A percentile compares a stretch with the other conserved stretches of the same genome.
These are phyloP conservation scores for Heimioporus sp. DNA, from an alignment of 768 basidiomycete genomes.

Conservation along the genomic window DNA sequence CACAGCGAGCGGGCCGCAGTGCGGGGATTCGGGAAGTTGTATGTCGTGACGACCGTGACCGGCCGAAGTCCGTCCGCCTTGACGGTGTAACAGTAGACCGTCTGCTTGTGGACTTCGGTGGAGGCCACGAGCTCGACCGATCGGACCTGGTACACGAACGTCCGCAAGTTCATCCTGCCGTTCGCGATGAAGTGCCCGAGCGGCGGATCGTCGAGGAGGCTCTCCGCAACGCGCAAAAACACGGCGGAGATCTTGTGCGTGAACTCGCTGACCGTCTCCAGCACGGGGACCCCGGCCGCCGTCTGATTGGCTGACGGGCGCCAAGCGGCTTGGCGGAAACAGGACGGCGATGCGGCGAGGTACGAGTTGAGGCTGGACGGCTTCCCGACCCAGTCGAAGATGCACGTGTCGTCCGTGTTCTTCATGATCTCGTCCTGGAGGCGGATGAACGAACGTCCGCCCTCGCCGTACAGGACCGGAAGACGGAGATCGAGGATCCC, in stretches of 20 bases:
- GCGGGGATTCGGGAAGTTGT: slow-evolving; percentile 5
- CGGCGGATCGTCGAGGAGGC: slow-evolving; percentile 20
- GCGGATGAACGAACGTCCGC: slow-evolving; percentile 20
- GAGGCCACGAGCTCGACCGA: slow-evolving; percentile 9
- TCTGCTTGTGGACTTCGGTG: slow-evolving; percentile 8
- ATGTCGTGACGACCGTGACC: slow-evolving; percentile 12
- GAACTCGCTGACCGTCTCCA: slow-evolving; percentile 14
- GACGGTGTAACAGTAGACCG: slow-evolving; percentile 16
- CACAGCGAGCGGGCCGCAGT: slow-evolving; percentile 8
- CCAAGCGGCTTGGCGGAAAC: slow-evolving; percentile 18
- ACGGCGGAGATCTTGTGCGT: slow-evolving; percentile 15
- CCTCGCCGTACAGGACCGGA: slow-evolving; percentile 30
- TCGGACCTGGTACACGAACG: slow-evolving; percentile 22
- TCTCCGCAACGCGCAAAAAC: slow-evolving; percentile 14
- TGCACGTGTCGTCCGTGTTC: slow-evolving; percentile 22
- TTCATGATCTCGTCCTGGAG: slow-evolving; percentile 30
- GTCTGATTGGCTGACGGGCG: slow-evolving; percentile 1
- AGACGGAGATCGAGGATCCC: slow-evolving; percentile 25
- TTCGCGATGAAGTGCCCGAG: slow-evolving; percentile 30
- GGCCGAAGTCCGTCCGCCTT: slow-evolving; percentile 19
- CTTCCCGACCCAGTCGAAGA: slow-evolving; percentile 28
- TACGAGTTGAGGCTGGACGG: slow-evolving; percentile 27
- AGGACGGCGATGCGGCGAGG: slow-evolving; percentile 22
- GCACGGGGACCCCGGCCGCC: slow-evolving; percentile 1
- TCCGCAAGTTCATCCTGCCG: slow-evolving; percentile 27